Evolutionary conservation across 2,329 filamentous ascomycete species (phyloP).

Genomic region (Aspergillus spinulosporus): DNA sequence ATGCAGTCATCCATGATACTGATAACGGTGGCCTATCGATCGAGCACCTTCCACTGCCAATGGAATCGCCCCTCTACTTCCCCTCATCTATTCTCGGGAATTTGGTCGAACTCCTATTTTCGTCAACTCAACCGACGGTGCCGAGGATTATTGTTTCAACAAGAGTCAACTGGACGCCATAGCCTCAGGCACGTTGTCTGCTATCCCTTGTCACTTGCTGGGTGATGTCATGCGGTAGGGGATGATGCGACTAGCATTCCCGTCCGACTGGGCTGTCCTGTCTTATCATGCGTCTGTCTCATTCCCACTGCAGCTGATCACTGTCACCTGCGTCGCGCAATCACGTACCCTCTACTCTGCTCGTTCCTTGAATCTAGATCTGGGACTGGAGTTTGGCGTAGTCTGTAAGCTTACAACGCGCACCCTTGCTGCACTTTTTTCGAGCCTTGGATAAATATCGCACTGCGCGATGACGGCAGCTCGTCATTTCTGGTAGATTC

Average conservation of each 20-base stretch:
- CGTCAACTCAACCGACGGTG: slow-evolving; percentile 9
- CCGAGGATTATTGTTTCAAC: slow-evolving; percentile 6
- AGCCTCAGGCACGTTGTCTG: slow-evolving; percentile 12
- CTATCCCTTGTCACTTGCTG: slow-evolving; percentile 6
- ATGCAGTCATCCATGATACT: slow-evolving; percentile 2
- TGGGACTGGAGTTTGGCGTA: not conserved
- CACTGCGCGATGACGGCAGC: too few species aligned
- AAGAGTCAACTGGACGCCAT: not conserved
- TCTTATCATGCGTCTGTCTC: slow-evolving; percentile 4
- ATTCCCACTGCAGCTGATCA: not conserved
- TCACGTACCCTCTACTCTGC: not conserved
- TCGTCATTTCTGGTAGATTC: too few species aligned
- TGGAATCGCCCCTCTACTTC: not conserved
- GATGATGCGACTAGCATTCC: slow-evolving; percentile 7
- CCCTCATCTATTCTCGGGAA: not conserved
- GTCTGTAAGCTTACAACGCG: not conserved
- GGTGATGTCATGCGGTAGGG: slow-evolving; percentile 13
- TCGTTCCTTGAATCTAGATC: not conserved
- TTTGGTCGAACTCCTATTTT: not conserved
- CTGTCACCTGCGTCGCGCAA: slow-evolving; percentile 6
- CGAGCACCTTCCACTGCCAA: not conserved
- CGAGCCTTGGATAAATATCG: too few species aligned
- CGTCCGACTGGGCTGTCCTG: not conserved
- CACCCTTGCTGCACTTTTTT: not conserved
- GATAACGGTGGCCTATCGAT: slow-evolving; percentile 7